Conservation (phyloP, 768 basidiomycete genomes). For the Vishniacozyma victoriae region DNA sequence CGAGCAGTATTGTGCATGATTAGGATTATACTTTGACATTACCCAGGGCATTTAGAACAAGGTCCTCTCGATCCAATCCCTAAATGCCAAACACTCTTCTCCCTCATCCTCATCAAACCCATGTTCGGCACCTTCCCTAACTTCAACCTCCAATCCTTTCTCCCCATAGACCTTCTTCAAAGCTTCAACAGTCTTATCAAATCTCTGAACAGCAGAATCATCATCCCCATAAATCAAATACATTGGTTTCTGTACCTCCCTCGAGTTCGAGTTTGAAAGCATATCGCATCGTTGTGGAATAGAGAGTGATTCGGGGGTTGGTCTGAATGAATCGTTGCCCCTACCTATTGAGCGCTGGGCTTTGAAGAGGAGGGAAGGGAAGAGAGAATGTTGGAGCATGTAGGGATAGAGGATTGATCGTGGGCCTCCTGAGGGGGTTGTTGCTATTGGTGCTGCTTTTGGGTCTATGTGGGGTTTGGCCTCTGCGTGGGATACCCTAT, state of each 20-base stretch:
- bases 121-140: constrained; percentile 25
- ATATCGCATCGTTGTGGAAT: constrained; percentile 26
- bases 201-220: constrained; percentile 35
- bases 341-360: constrained; percentile 26
- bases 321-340: constrained; percentile 30
- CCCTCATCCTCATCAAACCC: constrained; percentile 35
- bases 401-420: constrained; percentile 38
- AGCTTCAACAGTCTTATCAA: constrained; percentile 24
- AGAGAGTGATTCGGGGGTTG: constrained; percentile 22
- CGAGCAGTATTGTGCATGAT: too few relatives aligned
- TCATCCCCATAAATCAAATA: constrained; percentile 30
- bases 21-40: too few relatives aligned
- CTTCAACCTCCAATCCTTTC: constrained; percentile 16
- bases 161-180: constrained; percentile 13
- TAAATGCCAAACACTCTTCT: constrained; percentile 30
- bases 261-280: background rate
- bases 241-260: constrained; percentile 8
- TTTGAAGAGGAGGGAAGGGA: constrained; percentile 34
- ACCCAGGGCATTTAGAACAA: constrained; percentile 7
- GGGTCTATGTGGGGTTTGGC: constrained; percentile 32
- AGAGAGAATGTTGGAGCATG: constrained; percentile 40
- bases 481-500: constrained; percentile 29
- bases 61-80: constrained; percentile 27
- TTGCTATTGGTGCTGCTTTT: constrained; percentile 26
- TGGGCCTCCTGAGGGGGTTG: constrained; percentile 32